Percentiles rank a stretch among this genome's conserved stretches.
These are phyloP conservation scores for Aureobasidium sp. DNA, from an alignment of 2,329 filamentous ascomycete species.

Conservation along the genomic window DNA sequence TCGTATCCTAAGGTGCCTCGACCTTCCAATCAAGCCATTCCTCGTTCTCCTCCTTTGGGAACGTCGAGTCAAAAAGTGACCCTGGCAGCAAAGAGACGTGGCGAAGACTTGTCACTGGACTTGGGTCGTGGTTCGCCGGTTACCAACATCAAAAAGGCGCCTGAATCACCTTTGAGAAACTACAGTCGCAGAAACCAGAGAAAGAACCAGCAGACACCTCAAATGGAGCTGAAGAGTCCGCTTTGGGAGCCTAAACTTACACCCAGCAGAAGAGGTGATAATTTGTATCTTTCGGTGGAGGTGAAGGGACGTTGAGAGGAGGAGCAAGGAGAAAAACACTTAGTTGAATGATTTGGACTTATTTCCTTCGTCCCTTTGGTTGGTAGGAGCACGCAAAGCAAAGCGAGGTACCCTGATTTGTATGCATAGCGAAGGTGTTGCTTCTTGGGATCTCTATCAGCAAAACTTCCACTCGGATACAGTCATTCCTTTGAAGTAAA, in stretches of 20 bases:
- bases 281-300: conserved; percentile 47
- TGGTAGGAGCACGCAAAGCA: not conserved
- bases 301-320: conserved; percentile 21
- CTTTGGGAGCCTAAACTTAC: conserved; percentile 60
- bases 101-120: not conserved
- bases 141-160: conserved; percentile 16
- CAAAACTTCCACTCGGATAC: not conserved
- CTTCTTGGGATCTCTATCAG: not conserved
- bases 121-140: conserved; percentile 8
- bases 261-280: conserved; percentile 58
- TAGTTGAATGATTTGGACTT: conserved; percentile 17
- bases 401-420: conserved; percentile 8
- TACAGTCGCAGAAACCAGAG: conserved; percentile 20
- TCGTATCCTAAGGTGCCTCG: conserved; percentile 44
- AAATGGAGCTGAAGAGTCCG: conserved; percentile 31
- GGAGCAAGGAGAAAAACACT: not conserved
- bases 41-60: conserved; percentile 26
- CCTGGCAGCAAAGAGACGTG: not conserved
- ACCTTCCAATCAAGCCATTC: conserved; percentile 39
- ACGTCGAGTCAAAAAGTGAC: conserved; percentile 4
- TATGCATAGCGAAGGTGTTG: conserved; percentile 13
- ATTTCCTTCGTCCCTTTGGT: not conserved
- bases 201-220: not conserved
- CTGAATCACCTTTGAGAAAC: conserved; percentile 25
- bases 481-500: not conserved